These are phyloP conservation scores for Penicillium sp. DNA, from an alignment of 2,329 filamentous ascomycete species.

Conservation along the genomic window DNA sequence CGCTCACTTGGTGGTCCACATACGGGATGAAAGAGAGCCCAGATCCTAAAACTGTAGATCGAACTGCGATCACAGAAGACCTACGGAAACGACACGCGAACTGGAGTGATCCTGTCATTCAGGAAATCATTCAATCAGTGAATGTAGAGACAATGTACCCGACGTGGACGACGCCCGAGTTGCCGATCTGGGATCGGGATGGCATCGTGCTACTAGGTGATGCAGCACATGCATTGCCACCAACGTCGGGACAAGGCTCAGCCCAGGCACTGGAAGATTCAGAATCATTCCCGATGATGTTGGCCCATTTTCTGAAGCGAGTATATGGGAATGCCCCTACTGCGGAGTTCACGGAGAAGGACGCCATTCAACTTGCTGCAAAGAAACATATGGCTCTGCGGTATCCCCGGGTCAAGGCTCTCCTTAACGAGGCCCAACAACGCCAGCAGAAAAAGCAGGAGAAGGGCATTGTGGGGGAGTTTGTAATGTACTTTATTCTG, in stretches of 20 bases:
- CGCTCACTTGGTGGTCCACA: conserved; percentile 50
- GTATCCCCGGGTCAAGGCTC: conserved; percentile 33
- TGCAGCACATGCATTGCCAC: conserved; percentile 57
- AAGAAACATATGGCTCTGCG: conserved; percentile 36
- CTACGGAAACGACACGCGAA: conserved; percentile 42
- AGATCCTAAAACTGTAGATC: conserved; percentile 32
- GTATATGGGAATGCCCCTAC: neutral
- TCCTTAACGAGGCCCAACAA: conserved; percentile 33
- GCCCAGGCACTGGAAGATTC: conserved; percentile 59
- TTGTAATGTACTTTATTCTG: conserved; percentile 39
- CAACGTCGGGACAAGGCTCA: conserved; percentile 56
- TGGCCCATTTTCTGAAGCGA: conserved; percentile 33
- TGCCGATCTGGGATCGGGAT: conserved; percentile 50
- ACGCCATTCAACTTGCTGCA: conserved; percentile 27
- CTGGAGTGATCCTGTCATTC: conserved; percentile 51
- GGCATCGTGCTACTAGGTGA: conserved; percentile 58
- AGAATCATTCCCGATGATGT: conserved; percentile 47
- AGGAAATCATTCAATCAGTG: conserved; percentile 40
- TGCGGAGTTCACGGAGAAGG: neutral
- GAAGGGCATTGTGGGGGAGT: conserved; percentile 37
- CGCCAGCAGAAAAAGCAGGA: conserved; percentile 38
- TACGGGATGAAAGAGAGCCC: conserved; percentile 36
- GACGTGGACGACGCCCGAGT: conserved; percentile 48
- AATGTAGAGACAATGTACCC: conserved; percentile 49
- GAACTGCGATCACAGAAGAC: conserved; percentile 32